These are phyloP conservation scores for Lactarius hatsudake DNA, from an alignment of 768 basidiomycete genomes.

Conservation along the genomic window DNA sequence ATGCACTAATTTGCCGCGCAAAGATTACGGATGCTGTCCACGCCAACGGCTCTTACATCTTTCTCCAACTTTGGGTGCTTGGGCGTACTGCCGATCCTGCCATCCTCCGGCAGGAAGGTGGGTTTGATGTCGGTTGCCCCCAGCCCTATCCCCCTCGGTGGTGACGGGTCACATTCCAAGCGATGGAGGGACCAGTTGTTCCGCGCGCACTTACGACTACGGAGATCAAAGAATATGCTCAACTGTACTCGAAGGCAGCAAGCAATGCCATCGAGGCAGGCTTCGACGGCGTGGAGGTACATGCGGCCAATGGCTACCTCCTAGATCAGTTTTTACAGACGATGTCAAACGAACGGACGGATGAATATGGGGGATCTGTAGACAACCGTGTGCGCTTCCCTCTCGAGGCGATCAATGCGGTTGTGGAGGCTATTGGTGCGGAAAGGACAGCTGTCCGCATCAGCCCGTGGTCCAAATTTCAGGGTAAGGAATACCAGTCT, in stretches of 20 bases:
- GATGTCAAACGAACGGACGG: not conserved
- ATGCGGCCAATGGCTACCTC: not conserved
- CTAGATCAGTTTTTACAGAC: not conserved
- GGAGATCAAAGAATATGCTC: not conserved
- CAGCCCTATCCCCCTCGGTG: not conserved
- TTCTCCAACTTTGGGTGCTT: not conserved
- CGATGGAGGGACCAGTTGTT: not conserved
- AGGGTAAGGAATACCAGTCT: not conserved
- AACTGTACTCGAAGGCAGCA: not conserved
- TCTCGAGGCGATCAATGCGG: too few relatives aligned
- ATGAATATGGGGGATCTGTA: not conserved
- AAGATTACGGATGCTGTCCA: not conserved
- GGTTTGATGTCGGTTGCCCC: not conserved
- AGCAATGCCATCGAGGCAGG: not conserved
- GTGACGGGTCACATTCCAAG: not conserved
- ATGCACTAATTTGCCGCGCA: not conserved
- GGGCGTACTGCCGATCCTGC: not conserved
- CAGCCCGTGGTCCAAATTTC: not conserved
- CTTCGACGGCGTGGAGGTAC: not conserved
- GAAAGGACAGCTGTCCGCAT: not conserved
- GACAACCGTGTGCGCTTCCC: not conserved
- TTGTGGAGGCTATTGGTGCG: too few relatives aligned
- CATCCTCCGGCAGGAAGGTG: not conserved
- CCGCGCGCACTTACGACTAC: not conserved
- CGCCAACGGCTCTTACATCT: not conserved